Conservation (phyloP, 2,329 filamentous ascomycete species). For the Ceratocystiopsis minuta region DNA sequence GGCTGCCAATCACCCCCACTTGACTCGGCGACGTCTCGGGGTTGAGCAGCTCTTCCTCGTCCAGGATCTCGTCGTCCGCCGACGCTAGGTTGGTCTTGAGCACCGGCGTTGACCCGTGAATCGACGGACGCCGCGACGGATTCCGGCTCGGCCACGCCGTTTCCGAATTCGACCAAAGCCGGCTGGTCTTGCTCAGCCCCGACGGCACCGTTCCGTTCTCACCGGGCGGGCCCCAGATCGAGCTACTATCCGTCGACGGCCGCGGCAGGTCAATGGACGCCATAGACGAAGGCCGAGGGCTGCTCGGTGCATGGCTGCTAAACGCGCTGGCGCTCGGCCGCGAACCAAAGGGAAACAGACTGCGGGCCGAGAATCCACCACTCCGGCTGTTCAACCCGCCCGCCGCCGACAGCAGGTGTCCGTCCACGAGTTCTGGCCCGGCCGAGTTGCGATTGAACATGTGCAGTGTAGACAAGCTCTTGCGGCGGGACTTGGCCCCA, state of each 20-base stretch:
- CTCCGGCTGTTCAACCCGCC: constrained; percentile 4
- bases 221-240: constrained; percentile 48
- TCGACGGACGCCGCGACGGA: constrained; percentile 63
- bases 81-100: constrained; percentile 43
- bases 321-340: constrained; percentile 27
- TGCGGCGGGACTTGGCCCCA: constrained; percentile 32
- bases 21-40: constrained; percentile 36
- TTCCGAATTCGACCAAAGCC: constrained; percentile 40
- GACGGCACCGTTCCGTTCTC: constrained; percentile 15
- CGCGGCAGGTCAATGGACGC: constrained; percentile 54
- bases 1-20: constrained; percentile 63
- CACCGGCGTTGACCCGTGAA: constrained; percentile 51
- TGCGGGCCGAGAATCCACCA: constrained; percentile 21
- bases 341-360: constrained; percentile 29
- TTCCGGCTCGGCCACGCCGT: constrained; percentile 39
- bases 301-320: constrained; percentile 36
- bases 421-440: constrained; percentile 24
- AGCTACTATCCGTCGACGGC: constrained; percentile 61
- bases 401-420: no score
- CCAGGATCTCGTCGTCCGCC: constrained; percentile 45
- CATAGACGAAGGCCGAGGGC: constrained; percentile 50
- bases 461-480: constrained; percentile 41
- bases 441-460: constrained; percentile 37
- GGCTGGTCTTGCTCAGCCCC: constrained; percentile 29
- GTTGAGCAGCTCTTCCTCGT: constrained; percentile 35